Conservation (phyloP, 768 basidiomycete genomes). For the Termitomyces sp. region DNA sequence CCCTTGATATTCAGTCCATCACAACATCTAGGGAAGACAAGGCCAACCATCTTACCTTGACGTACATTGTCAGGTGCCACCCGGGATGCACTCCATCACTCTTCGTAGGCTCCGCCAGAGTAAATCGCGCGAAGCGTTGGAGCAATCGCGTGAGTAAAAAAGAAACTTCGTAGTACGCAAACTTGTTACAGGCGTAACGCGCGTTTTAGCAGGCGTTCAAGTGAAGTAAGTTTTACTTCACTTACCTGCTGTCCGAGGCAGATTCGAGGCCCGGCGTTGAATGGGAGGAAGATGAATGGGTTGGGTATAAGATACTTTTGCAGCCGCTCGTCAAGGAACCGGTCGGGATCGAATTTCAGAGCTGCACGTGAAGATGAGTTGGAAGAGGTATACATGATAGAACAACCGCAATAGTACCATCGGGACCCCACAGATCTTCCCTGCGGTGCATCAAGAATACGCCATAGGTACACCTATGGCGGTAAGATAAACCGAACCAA, state of each 20-base stretch:
- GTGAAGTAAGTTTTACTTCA: constrained; percentile 7
- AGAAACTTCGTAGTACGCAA: constrained; percentile 62
- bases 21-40: not conserved
- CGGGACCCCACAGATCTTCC: constrained; percentile 61
- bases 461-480: constrained; percentile 34
- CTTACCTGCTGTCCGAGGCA: constrained; percentile 44
- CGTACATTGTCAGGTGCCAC: constrained; percentile 50
- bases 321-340: constrained; percentile 58
- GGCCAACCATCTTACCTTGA: constrained; percentile 25
- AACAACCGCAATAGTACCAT: constrained; percentile 33
- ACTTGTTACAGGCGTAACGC: constrained; percentile 25
- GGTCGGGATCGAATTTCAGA: constrained; percentile 58
- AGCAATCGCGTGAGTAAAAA: constrained; percentile 58
- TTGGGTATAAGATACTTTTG: constrained; percentile 50
- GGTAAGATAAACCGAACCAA: not conserved
- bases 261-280: constrained; percentile 48
- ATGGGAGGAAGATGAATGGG: constrained; percentile 52
- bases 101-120: constrained; percentile 37
- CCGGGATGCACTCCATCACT: constrained; percentile 41
- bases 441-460: constrained; percentile 58
- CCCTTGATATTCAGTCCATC: constrained; percentile 15
- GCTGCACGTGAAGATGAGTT: constrained; percentile 26
- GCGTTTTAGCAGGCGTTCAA: not conserved
- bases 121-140: constrained; percentile 44
- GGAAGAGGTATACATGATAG: not conserved